These are phyloP conservation scores for Nadsonia fulvescens DNA, from an alignment of 805 yeast genomes.

Conservation along the genomic window DNA sequence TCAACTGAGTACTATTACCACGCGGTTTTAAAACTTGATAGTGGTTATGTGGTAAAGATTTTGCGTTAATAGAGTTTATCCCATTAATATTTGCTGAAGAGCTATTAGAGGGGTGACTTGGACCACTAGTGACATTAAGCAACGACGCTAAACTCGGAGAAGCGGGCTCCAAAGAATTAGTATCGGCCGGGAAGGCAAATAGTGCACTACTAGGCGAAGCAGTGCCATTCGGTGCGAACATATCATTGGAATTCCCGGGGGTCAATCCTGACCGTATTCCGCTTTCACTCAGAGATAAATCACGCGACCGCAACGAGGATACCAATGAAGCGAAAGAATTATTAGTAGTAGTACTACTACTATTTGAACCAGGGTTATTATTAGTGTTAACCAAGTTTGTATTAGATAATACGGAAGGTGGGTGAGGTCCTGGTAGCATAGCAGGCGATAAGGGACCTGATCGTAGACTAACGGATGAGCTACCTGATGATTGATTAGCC, in stretches of 20 bases:
- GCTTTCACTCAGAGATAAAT: constrained; percentile 63
- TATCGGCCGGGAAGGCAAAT: constrained; percentile 1
- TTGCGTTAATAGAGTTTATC: too few relatives aligned
- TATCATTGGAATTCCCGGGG: constrained; percentile 27
- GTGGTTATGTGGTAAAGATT: too few relatives aligned
- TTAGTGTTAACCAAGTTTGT: too few relatives aligned
- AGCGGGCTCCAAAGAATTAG: neutral
- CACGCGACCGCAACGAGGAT: constrained; percentile 20
- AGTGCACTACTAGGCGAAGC: neutral
- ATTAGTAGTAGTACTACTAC: constrained; percentile 1
- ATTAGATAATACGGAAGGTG: too few relatives aligned
- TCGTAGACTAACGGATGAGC: constrained; percentile 10
- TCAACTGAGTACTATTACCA: too few relatives aligned
- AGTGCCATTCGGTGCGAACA: constrained; percentile 1
- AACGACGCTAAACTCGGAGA: constrained; percentile 1
- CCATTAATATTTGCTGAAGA: too few relatives aligned
- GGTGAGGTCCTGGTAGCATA: constrained; percentile 19
- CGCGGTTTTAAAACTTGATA: too few relatives aligned
- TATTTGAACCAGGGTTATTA: neutral
- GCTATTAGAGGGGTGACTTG: too few relatives aligned
- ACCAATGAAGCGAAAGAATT: constrained; percentile 2
- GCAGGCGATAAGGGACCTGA: constrained; percentile 22
- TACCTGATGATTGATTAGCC: constrained; percentile 2
- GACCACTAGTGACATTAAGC: too few relatives aligned
- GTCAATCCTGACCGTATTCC: constrained; percentile 44